phyloP scores from a whole-genome alignment of 1,284 basidiomycete species.

The Naganishia sp. region DNA sequence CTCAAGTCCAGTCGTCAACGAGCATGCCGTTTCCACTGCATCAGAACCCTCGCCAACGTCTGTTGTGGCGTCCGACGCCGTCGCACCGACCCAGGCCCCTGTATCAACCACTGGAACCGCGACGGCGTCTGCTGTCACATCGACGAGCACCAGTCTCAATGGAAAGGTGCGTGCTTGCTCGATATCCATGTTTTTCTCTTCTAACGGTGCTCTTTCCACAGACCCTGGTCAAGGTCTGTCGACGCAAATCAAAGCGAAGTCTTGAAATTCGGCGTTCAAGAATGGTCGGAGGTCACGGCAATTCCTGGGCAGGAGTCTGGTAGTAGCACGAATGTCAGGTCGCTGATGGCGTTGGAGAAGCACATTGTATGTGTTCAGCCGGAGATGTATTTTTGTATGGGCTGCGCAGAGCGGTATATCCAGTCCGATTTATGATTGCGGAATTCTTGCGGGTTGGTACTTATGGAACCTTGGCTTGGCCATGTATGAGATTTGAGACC shows the following conservation, averaged over 20 bases:
- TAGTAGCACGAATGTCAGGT: background rate
- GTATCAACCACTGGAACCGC: constrained; percentile 9
- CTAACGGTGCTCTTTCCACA: background rate
- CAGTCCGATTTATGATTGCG: too few relatives aligned
- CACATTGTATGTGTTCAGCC: constrained; percentile 8
- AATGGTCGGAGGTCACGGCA: constrained; percentile 18
- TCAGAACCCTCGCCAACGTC: background rate
- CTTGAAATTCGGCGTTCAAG: constrained; percentile 17
- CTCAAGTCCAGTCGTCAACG: constrained; percentile 3
- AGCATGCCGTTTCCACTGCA: constrained; percentile 19
- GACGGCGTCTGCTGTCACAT: constrained; percentile 14
- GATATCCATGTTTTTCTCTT: too few relatives aligned
- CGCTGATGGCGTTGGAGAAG: background rate
- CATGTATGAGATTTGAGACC: too few relatives aligned
- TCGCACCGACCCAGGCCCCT: background rate
- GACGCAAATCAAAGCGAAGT: constrained; percentile 22
- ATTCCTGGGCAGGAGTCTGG: constrained; percentile 21
- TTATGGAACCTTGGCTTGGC: too few relatives aligned
- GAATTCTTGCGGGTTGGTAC: too few relatives aligned
- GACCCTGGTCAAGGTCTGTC: constrained; percentile 19
- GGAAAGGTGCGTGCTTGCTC: constrained; percentile 13
- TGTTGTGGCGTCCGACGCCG: background rate
- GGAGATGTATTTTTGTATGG: constrained; percentile 9
- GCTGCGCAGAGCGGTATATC: too few relatives aligned
- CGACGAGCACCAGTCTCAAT: constrained; percentile 13